Percentiles rank a stretch among this genome's conserved stretches.
These are phyloP conservation scores for Rhododendron ovatum DNA, from an alignment of 148 eudicot genomes.

Conservation along the genomic window DNA sequence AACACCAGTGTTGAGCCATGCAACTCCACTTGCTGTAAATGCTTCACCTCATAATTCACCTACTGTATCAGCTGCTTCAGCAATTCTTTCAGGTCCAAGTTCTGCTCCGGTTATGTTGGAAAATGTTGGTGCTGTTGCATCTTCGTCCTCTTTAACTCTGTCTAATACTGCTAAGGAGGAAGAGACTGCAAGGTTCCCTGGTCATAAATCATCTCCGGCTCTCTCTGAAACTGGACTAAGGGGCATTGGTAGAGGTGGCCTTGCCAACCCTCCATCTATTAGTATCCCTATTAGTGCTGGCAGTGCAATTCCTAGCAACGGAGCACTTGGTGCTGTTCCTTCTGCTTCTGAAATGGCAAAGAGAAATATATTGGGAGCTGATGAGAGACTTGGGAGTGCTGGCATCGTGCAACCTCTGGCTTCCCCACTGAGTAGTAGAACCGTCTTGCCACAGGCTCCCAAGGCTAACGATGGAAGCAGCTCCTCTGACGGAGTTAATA, in stretches of 20 bases:
- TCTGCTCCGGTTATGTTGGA: slow-evolving; percentile 41
- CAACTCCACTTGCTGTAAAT: slow-evolving; percentile 25
- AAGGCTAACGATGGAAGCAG: slow-evolving; percentile 40
- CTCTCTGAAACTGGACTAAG: slow-evolving; percentile 53
- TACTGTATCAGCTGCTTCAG: slow-evolving; percentile 37
- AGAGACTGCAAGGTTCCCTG: slow-evolving; percentile 53
- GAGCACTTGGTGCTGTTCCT: slow-evolving; percentile 52
- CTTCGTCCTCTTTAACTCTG: slow-evolving; percentile 43
- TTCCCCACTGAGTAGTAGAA: slow-evolving; percentile 40
- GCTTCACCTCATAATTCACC: slow-evolving; percentile 26
- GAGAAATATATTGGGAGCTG: slow-evolving; percentile 65
- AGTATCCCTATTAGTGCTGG: slow-evolving; percentile 50
- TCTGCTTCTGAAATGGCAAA: slow-evolving; percentile 65
- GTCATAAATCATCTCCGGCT: slow-evolving; percentile 62
- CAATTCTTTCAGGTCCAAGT: slow-evolving; percentile 29
- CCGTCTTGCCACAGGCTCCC: slow-evolving; percentile 36
- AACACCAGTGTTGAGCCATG: slow-evolving; percentile 49
- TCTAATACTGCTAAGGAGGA: slow-evolving; percentile 65
- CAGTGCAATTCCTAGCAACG: slow-evolving; percentile 44
- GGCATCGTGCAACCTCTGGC: slow-evolving; percentile 47
- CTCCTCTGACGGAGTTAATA: slow-evolving; percentile 36
- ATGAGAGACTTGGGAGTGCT: slow-evolving; percentile 70
- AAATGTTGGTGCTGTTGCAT: slow-evolving; percentile 30
- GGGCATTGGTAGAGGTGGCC: slow-evolving; percentile 57
- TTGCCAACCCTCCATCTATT: slow-evolving; percentile 50